These are phyloP conservation scores for Colletotrichum cereale DNA, from an alignment of 2,329 filamentous ascomycete species.

Conservation along the genomic window DNA sequence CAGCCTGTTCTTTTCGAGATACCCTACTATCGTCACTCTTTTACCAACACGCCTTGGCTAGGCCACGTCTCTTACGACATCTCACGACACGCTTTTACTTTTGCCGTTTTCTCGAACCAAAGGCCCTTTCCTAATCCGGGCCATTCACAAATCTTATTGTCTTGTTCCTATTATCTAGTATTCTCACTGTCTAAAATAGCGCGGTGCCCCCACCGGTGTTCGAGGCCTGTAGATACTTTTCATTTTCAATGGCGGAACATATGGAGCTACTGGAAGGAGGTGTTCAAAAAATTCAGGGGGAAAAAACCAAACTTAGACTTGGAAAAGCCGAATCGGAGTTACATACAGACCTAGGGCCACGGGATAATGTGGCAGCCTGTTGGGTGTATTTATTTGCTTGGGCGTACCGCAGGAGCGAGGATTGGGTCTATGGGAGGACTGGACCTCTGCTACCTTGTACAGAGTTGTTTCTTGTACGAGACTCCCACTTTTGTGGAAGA, in stretches of 20 bases:
- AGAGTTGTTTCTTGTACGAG: constrained; percentile 26
- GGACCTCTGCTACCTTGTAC: constrained; percentile 31
- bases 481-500: not conserved
- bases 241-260: constrained; percentile 18
- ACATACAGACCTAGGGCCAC: constrained; percentile 34
- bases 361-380: constrained; percentile 28
- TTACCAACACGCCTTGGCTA: constrained; percentile 28
- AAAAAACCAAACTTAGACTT: constrained; percentile 35
- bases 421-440: constrained; percentile 14
- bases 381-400: constrained; percentile 31
- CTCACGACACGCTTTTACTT: constrained; percentile 21
- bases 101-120: constrained; percentile 11
- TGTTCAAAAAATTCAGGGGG: constrained; percentile 19
- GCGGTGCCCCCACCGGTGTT: constrained; percentile 11
- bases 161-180: constrained; percentile 37
- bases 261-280: constrained; percentile 27
- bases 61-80: constrained; percentile 37
- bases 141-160: constrained; percentile 22
- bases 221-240: constrained; percentile 34
- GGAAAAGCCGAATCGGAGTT: constrained; percentile 32
- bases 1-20: constrained; percentile 42
- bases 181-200: constrained; percentile 24
- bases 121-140: constrained; percentile 7
- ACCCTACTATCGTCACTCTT: constrained; percentile 44
- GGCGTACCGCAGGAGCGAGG: constrained; percentile 28